Percentiles rank a stretch among this genome's conserved stretches.
Conservation (phyloP, 805 yeast genomes). For the Yarrowia alimentaria region DNA sequence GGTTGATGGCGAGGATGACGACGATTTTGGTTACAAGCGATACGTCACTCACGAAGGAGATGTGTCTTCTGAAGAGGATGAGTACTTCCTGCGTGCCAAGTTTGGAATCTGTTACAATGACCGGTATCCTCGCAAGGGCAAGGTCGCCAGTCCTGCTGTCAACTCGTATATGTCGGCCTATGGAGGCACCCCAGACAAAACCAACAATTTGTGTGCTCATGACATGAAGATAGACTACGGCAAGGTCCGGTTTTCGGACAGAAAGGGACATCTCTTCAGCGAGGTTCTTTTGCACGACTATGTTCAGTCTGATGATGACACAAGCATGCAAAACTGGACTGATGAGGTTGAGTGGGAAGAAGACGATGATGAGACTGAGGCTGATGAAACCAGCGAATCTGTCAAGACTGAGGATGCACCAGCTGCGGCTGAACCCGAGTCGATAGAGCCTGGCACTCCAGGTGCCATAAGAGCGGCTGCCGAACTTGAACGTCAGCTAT, state of each 20-base stretch:
- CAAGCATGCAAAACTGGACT: conserved; percentile 24
- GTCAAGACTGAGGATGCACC: not conserved
- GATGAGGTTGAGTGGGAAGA: conserved; percentile 26
- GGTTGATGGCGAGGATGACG: conserved; percentile 21
- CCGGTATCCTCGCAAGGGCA: not conserved
- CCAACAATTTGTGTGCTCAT: conserved; percentile 9
- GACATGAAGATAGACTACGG: conserved; percentile 15
- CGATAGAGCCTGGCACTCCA: not conserved
- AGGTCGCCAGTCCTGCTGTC: not conserved
- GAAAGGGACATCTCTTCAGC: conserved; percentile 14
- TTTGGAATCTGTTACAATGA: conserved; percentile 26
- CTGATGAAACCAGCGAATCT: not conserved
- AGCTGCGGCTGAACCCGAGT: not conserved
- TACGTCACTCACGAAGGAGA: conserved; percentile 16
- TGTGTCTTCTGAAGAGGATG: conserved; percentile 24
- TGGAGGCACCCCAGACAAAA: conserved; percentile 7
- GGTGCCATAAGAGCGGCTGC: not conserved
- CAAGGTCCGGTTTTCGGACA: conserved; percentile 2
- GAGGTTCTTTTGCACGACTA: conserved; percentile 21
- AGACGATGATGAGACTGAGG: not conserved
- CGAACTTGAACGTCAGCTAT: not conserved
- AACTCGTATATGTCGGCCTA: conserved; percentile 7
- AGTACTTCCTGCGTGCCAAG: conserved; percentile 22
- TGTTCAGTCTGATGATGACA: conserved; percentile 24
- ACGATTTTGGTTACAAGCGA: conserved; percentile 9